Conservation (phyloP, 2,329 filamentous ascomycete genomes). For the Neurospora sp. region DNA sequence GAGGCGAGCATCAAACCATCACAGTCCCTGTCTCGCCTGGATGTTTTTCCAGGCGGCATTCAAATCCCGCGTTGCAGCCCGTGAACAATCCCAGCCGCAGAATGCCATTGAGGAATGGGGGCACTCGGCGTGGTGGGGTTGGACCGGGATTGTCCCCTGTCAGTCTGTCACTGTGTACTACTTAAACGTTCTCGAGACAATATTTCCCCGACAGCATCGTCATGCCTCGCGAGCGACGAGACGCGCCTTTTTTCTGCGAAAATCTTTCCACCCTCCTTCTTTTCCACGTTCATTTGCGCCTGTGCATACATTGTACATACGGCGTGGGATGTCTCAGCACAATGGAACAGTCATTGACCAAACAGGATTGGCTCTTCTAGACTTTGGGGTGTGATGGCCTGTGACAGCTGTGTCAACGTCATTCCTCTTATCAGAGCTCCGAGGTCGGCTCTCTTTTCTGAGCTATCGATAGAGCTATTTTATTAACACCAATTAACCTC, state of each 20-base stretch:
- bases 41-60: background rate
- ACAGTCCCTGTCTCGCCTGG: background rate
- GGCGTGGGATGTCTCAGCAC: background rate
- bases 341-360: background rate
- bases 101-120: background rate
- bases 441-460: background rate
- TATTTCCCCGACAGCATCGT: background rate
- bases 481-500: background rate
- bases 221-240: background rate
- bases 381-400: background rate
- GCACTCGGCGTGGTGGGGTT: background rate
- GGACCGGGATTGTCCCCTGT: background rate
- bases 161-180: background rate
- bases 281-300: background rate
- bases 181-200: background rate
- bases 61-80: background rate
- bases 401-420: background rate
- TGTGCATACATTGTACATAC: background rate
- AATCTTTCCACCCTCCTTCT: background rate
- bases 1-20: background rate
- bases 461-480: background rate
- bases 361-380: background rate
- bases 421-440: background rate
- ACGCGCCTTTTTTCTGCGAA: background rate
- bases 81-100: background rate